These are phyloP conservation scores for Chamaecyparis obtusa DNA, from an alignment of 75 land plant genomes.

Conservation along the genomic window DNA sequence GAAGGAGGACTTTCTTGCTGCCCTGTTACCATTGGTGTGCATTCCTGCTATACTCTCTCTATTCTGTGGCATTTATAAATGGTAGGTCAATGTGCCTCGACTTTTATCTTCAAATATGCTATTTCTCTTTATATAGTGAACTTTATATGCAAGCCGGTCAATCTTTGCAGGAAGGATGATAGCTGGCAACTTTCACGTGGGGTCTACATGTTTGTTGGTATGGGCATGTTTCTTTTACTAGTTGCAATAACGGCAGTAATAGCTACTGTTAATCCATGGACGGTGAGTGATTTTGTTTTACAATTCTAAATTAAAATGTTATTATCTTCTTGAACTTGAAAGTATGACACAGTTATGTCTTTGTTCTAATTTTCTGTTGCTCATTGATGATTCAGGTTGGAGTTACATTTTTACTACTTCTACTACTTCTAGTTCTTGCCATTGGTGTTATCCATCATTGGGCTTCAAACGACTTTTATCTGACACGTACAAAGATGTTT, in stretches of 20 bases:
- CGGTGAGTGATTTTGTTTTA: slow-evolving; percentile 45
- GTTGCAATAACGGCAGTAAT: slow-evolving; percentile 93
- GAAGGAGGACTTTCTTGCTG: slow-evolving; percentile 92
- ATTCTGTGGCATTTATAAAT: slow-evolving; percentile 81
- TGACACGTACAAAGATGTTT: slow-evolving; percentile 87
- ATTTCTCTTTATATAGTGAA: background rate
- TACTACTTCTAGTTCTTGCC: slow-evolving; percentile 73
- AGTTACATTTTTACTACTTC: slow-evolving; percentile 78
- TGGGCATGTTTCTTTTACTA: slow-evolving; percentile 84
- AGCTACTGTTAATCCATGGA: slow-evolving; percentile 85
- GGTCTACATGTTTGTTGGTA: slow-evolving; percentile 72
- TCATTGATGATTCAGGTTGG: slow-evolving; percentile 66
- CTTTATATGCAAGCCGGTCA: background rate
- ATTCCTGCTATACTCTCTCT: slow-evolving; percentile 88
- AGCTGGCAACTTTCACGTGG: slow-evolving; percentile 89
- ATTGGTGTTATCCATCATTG: slow-evolving; percentile 93
- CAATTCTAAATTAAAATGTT: background rate
- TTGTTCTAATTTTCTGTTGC: background rate
- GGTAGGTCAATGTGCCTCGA: slow-evolving; percentile 40
- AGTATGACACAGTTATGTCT: slow-evolving; percentile 5
- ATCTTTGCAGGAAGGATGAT: slow-evolving; percentile 92
- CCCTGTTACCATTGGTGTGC: slow-evolving; percentile 86
- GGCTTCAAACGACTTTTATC: slow-evolving; percentile 98
- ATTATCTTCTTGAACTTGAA: background rate
- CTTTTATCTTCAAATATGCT: background rate